Percentiles rank a stretch among this genome's conserved stretches.
phyloP scores from a whole-genome alignment of 2,329 filamentous ascomycete genomes.

The Orbilia blumenaviensis region DNA sequence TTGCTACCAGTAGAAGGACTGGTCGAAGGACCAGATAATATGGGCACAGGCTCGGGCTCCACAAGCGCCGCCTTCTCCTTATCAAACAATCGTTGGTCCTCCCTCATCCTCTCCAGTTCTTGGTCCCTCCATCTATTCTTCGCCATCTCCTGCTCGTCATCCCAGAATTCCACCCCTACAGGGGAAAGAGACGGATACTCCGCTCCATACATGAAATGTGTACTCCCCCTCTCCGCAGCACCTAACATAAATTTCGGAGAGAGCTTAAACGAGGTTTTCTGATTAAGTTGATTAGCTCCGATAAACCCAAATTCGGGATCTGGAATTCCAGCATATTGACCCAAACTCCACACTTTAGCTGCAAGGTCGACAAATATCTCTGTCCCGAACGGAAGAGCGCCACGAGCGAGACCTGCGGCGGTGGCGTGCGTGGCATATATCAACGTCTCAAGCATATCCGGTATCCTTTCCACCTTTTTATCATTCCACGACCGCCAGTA shows the following conservation, averaged over 20 bases:
- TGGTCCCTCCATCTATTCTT: conserved; percentile 29
- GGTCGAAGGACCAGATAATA: no score
- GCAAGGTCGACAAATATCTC: conserved; percentile 21
- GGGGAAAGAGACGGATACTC: background rate
- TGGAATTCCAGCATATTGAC: background rate
- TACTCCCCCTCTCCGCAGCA: conserved; percentile 12
- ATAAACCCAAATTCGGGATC: conserved; percentile 10
- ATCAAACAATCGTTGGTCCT: background rate
- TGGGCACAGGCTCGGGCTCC: background rate
- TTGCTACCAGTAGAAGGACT: background rate
- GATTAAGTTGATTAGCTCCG: background rate
- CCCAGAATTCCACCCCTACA: background rate
- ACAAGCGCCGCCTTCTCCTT: background rate
- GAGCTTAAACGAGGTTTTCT: background rate
- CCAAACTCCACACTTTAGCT: background rate
- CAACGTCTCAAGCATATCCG: conserved; percentile 1
- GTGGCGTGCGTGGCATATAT: conserved; percentile 7
- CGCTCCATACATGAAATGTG: background rate
- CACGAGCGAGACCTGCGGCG: background rate
- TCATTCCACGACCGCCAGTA: conserved; percentile 12
- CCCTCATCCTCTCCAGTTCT: background rate
- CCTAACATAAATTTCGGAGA: background rate
- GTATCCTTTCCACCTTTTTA: background rate
- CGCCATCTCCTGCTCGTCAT: conserved; percentile 20
- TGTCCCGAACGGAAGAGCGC: background rate